Base-by-base conservation (phyloP, 73 alveolate species). In the Paramecium octaurelia region DNA sequence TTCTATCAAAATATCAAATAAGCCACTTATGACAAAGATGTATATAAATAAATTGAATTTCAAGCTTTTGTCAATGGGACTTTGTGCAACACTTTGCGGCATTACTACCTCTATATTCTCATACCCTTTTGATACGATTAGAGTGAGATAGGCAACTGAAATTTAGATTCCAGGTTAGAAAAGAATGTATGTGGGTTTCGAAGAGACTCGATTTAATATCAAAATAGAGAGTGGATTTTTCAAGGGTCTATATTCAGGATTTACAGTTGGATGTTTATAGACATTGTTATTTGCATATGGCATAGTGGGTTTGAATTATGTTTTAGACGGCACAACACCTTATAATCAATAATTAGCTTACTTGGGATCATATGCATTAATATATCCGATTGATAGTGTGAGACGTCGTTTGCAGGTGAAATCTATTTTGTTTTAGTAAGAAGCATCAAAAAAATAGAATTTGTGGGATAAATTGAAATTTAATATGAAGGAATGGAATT, bases 131-230 rank as follows among this genome's bases (percentile, higher is more conserved):
- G 91, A 80, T 23, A 80, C 91, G 9, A 48, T 48, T 2, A 80
- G 91, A 80, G 91, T 80, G 31, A 40, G 91, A 80, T 46, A 80
- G 27, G 91, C 91, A 46, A 80, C 91, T 23, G 91, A 80, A 21
- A 34, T 64, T 23, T 34, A 64, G 6, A 64, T 64, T 29, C 43
- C 57, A 43, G 75, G 42, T 4, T 42, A 40, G 43, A 43, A 80
- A 24, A 80, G 91, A 80, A 36, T 44, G 38, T 80, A 80, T 23
- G 21, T 64, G 6, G 31, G 57, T 23, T 80, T 80, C 12, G 43
- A 40, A 42, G 91, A 80, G 46, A 44, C 91, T 20, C n/a, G 70
- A 44, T 80, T 44, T 46, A 23, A 80, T 20, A 80, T 80, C 3
- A 43, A 48, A 80, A 23, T 31, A 48, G 91, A 80, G n/a, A 44